Percentiles rank a stretch among this genome's conserved stretches.
Evolutionary conservation across 768 basidiomycete species (phyloP).

Genomic region (Strobilomyces confusus): DNA sequence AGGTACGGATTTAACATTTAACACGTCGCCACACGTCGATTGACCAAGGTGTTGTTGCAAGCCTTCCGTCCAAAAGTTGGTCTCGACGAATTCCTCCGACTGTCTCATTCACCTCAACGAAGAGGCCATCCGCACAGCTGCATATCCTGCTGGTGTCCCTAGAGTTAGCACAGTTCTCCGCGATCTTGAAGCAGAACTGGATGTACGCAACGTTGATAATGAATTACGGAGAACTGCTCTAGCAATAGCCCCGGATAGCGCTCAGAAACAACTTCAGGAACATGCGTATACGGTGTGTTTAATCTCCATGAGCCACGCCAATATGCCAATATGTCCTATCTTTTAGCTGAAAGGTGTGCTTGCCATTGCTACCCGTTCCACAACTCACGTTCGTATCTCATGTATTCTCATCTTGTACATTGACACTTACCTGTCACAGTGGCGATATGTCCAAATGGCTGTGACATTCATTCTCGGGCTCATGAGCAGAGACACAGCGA

Average conservation of each 20-base stretch:
- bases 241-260: constrained; percentile 40
- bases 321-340: neutral
- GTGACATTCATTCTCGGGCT: constrained; percentile 56
- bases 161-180: constrained; percentile 46
- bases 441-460: constrained; percentile 79
- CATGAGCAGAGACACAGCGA: constrained; percentile 57
- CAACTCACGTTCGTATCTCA: constrained; percentile 62
- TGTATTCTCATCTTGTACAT: neutral
- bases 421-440: constrained; percentile 41
- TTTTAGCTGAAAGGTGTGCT: constrained; percentile 57
- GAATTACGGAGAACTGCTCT: constrained; percentile 42
- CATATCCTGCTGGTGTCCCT: constrained; percentile 48
- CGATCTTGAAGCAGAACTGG: constrained; percentile 50
- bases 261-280: constrained; percentile 41
- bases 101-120: constrained; percentile 57
- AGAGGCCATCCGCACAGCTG: constrained; percentile 60
- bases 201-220: constrained; percentile 38
- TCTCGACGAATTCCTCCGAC: constrained; percentile 53
- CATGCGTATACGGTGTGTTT: constrained; percentile 48
- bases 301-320: neutral
- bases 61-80: constrained; percentile 19
- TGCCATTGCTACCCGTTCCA: constrained; percentile 53
- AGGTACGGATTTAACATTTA: constrained; percentile 43
- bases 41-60: constrained; percentile 37
- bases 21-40: constrained; percentile 38